Base-by-base conservation (phyloP, 139 green algal genomes). In the Pseudopediastrum boryanum region DNA sequence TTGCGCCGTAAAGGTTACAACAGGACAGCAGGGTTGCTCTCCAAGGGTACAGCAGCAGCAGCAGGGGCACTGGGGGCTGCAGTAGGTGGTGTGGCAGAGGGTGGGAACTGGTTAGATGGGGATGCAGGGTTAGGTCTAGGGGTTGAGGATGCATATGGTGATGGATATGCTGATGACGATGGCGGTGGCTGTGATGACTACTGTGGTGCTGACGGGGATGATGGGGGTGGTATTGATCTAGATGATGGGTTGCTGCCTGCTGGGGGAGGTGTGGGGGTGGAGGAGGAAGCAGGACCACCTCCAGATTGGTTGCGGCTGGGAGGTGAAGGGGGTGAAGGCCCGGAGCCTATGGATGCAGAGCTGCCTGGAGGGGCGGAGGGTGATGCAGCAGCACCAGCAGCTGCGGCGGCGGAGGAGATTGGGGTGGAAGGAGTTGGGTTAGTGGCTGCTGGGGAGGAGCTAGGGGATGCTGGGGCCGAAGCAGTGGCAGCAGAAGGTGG, bases 91-190 rank as follows among this genome's bases (percentile, higher is more conserved):
- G 67, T 10, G 21, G 35, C 3, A 16, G 8, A 44, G n/a, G 67
- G 21, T 59, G n/a, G 67, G 42, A 27, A 59, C 33, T 25, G 42
- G 29, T 61, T 36, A 43, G 43, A 51, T 19, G 42, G 29, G 5
- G 46, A 25, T 75, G 73, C 72, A 71, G 72, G 31, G 50, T 13
- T 35, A 33, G 21, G 33, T 23, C 23, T 39, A n/a, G 48, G 46
- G 35, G 48, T 12, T 25, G 70, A 79, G n/a, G 80, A 81, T 16
- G 71, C 62, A 41, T 77, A 84, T 52, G 77, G 58, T 79, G 82
- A 52, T 13, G 43, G 16, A 33, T 54, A 33, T 2, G 54, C 68
- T 43, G 71, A 59, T 56, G 82, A 62, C 0, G 71, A 71, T 78
- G 80, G 63, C 9, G 64, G 42, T 1, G 52, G 52, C 29, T 75